Evolutionary conservation across 106 monocot genomes (phyloP), one percentile per base, ranked within the genome.

Genomic region (Triglochin maritima): DNA sequence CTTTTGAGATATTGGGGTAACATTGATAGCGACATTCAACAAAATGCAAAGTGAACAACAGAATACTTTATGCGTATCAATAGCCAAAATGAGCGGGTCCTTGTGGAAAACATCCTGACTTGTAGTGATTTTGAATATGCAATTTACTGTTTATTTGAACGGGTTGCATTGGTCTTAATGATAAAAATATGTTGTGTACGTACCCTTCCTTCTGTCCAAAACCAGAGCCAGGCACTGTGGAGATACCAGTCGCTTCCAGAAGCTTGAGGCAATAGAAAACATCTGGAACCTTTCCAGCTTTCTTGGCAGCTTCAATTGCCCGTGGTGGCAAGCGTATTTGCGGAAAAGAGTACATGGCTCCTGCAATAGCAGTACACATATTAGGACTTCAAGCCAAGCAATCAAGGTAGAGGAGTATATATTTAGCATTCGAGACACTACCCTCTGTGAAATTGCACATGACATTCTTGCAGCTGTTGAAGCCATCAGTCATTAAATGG

Each of bases 141-240:
- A 29, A 29, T 29, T 29, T 29, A 29, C 29, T 29, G 29, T 29
- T 29, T 29, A 29, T 29, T 29, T 29, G 29, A 29, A 29, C 1
- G 29, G 29, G 11, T 52, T 52, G 7, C 11, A 6, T 52, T 0
- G 0, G 52, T 52, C 2, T 52, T 52, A 52, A 52, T 7, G n/a
- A 50, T 4, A 41, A 66, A 29, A 66, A 17, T 66, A 49, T 9
- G 52, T 29, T 29, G 29, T 3, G 17, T 9, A 17, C 4, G 4
- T 62, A 98, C 98, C 98, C 98, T 75, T 98, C 98, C 77, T 98
- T 98, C 72, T 98, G 98, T 69, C 98, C 98, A 65, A 98, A 98
- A 48, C 98, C 98, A n/a, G 98, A 98, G 11, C 98, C 98, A 50
- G 98, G 98, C 62, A 98, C 92, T 10, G 98, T 98, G 45, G 98